Evolutionary conservation across 2,329 filamentous ascomycete species (phyloP).

Genomic region (Periglandula ipomoeae): DNA sequence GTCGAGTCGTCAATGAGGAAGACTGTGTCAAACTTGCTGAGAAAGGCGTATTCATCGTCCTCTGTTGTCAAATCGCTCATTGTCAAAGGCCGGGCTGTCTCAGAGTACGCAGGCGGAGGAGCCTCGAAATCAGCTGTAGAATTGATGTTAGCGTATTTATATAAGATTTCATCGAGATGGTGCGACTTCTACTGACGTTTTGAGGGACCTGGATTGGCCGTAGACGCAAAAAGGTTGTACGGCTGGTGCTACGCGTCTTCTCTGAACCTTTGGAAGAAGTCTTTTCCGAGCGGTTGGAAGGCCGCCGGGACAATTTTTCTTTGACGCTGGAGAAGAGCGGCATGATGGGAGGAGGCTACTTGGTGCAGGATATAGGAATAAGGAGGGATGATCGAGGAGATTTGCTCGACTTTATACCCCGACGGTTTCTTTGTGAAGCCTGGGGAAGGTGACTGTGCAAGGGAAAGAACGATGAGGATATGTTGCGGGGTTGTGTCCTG

Average conservation of each 20-base stretch:
- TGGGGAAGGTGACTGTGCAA: too few species aligned
- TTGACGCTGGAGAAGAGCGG: not conserved
- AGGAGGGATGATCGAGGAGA: not conserved
- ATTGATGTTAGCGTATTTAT: not conserved
- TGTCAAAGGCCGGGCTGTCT: not conserved
- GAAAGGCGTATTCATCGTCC: constrained; percentile 68
- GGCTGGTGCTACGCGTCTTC: not conserved
- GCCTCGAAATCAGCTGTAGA: not conserved
- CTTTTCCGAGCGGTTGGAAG: not conserved
- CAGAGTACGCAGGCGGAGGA: not conserved
- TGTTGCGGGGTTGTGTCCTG: too few species aligned
- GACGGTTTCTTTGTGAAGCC: too few species aligned
- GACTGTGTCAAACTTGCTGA: constrained; percentile 72
- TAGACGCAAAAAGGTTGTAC: not conserved
- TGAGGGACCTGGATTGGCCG: not conserved
- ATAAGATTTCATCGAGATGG: too few species aligned
- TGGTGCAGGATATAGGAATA: too few species aligned
- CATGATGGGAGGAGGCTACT: too few species aligned
- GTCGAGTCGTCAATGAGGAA: constrained; percentile 90
- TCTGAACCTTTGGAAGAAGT: not conserved
- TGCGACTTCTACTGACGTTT: not conserved
- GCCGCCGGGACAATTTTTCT: not conserved
- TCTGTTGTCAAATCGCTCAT: constrained; percentile 10
- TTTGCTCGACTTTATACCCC: not conserved
- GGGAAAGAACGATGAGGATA: too few species aligned